Conservation (phyloP, 495 filamentous ascomycete genomes). For the Penicillium coffeae region DNA sequence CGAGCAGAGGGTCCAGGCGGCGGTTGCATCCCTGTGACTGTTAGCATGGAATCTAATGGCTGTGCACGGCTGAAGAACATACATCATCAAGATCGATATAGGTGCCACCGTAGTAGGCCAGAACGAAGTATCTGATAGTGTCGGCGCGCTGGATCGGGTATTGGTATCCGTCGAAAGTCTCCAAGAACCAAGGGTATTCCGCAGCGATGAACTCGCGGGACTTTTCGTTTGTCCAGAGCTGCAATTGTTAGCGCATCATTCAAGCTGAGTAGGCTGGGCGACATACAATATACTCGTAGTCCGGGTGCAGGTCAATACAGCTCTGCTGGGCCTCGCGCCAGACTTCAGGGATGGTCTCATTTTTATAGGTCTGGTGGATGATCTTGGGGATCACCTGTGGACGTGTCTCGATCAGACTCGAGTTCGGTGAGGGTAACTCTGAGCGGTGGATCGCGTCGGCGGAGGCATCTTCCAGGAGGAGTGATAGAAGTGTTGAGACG, state of each 20-base stretch:
- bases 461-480: conserved; percentile 65
- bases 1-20: conserved; percentile 73
- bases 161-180: conserved; percentile 75
- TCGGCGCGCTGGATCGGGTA: conserved; percentile 85
- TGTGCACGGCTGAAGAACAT: conserved; percentile 28
- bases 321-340: conserved; percentile 71
- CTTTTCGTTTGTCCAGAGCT: conserved; percentile 86
- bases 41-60: too few relatives aligned
- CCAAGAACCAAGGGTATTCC: conserved; percentile 84
- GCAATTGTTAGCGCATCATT: too few relatives aligned
- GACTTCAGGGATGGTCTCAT: conserved; percentile 67
- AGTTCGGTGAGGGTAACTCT: conserved; percentile 62
- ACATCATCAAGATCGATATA: conserved; percentile 91
- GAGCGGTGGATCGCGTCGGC: conserved; percentile 60
- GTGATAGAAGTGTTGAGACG: conserved; percentile 59
- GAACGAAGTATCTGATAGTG: conserved; percentile 83
- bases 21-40: conserved; percentile 68
- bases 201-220: conserved; percentile 70
- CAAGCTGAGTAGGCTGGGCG: too few relatives aligned
- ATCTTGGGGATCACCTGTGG: conserved; percentile 80
- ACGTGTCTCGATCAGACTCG: conserved; percentile 53
- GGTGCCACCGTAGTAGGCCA: conserved; percentile 77
- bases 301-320: conserved; percentile 70
- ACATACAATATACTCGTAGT: conserved; percentile 78
- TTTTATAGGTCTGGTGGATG: conserved; percentile 84